Evolutionary conservation across 75 land plant genomes (phyloP).

Genomic region (Picea sitchensis): DNA sequence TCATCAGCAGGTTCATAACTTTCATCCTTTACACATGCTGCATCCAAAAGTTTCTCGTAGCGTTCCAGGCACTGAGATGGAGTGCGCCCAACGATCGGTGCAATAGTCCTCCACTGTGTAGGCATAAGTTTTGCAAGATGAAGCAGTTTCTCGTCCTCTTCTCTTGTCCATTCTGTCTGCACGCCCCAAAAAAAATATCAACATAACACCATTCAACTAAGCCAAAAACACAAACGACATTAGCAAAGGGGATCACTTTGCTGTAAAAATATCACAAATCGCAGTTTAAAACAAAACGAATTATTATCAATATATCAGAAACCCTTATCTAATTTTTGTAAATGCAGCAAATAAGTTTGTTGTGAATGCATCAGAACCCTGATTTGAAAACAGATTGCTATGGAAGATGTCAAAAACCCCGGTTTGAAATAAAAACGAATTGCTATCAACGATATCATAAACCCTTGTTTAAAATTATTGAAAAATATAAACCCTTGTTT

Average conservation of each 20-base stretch:
- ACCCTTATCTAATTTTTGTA: too few species aligned
- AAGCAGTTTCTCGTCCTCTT: slow-evolving; percentile 94
- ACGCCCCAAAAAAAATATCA: slow-evolving; percentile 3
- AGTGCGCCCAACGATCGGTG: slow-evolving; percentile 96
- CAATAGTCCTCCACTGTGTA: slow-evolving; percentile 98
- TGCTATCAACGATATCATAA: too few species aligned
- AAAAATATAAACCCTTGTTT: too few species aligned
- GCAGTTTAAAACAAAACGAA: too few species aligned
- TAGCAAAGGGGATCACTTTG: not conserved
- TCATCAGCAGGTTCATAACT: slow-evolving; percentile 93
- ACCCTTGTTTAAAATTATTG: too few species aligned
- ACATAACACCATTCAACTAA: not conserved
- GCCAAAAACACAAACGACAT: slow-evolving; percentile 7
- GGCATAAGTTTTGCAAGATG: slow-evolving; percentile 99
- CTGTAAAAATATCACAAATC: too few species aligned
- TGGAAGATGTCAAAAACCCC: too few species aligned
- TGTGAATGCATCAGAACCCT: too few species aligned
- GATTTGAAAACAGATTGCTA: too few species aligned
- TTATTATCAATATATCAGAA: too few species aligned
- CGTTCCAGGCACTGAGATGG: slow-evolving; percentile 97
- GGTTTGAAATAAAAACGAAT: too few species aligned
- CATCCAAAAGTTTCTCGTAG: slow-evolving; percentile 97
- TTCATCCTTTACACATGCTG: slow-evolving; percentile 96
- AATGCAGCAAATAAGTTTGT: too few species aligned
- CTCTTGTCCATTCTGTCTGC: slow-evolving; percentile 98